These are phyloP conservation scores for Pleoardoris graminearum DNA, from an alignment of 2,329 filamentous ascomycete genomes.

Conservation along the genomic window DNA sequence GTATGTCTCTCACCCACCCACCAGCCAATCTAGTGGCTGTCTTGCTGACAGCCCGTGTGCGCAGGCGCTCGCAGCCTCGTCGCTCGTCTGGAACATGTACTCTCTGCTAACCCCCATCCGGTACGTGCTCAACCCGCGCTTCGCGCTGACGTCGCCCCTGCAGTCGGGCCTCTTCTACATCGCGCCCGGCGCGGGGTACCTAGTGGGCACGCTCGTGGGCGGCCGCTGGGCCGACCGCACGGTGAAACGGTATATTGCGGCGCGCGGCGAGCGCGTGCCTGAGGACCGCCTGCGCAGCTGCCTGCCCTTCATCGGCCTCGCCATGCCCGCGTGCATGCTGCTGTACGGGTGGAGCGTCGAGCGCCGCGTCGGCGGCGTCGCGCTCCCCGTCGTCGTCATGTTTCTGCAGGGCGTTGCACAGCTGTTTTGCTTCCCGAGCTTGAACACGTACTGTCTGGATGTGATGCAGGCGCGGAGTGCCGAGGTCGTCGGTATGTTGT, in stretches of 20 bases:
- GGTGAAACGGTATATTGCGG: conserved; percentile 66
- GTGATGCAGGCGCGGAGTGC: conserved; percentile 73
- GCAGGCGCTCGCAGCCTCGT: conserved; percentile 60
- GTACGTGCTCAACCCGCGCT: conserved; percentile 74
- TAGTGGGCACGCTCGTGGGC: conserved; percentile 71
- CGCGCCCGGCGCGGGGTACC: conserved; percentile 70
- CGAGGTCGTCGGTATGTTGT: conserved; percentile 66
- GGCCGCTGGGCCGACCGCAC: conserved; percentile 70
- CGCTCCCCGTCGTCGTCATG: conserved; percentile 70
- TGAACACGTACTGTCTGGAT: conserved; percentile 82
- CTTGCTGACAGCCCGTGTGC: too few relatives aligned
- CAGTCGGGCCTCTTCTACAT: conserved; percentile 74
- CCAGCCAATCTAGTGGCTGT: too few relatives aligned
- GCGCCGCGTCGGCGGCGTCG: conserved; percentile 58
- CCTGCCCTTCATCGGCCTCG: conserved; percentile 59
- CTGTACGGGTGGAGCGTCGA: conserved; percentile 70
- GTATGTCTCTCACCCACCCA: conserved; percentile 22
- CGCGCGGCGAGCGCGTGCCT: conserved; percentile 63
- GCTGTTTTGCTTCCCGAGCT: conserved; percentile 72
- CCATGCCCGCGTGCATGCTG: conserved; percentile 66
- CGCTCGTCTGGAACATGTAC: conserved; percentile 78
- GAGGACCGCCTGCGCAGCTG: conserved; percentile 66
- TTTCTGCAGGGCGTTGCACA: conserved; percentile 75
- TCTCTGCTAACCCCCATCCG: conserved; percentile 69
- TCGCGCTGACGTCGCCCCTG: conserved; percentile 67